Conservation (phyloP, 345 rosid species). For the Salix suchowensis region DNA sequence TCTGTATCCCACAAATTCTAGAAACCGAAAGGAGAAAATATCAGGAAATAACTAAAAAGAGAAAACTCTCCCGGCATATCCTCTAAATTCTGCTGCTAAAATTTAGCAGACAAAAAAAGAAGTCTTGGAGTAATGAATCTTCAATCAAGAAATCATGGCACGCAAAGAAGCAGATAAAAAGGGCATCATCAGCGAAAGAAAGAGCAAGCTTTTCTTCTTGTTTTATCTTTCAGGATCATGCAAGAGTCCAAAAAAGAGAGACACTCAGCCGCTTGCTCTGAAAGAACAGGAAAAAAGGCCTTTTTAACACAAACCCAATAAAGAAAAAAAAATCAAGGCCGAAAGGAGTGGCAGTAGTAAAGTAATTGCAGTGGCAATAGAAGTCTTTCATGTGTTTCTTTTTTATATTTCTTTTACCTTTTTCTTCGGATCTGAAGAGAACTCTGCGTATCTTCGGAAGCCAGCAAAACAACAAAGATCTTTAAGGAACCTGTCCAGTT, state of each 20-base stretch:
- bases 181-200: conserved; percentile 3
- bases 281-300: conserved; percentile 21
- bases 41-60: not conserved
- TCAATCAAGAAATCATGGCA: conserved; percentile 44
- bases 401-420: conserved; percentile 26
- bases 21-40: not conserved
- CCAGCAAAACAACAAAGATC: conserved; percentile 59
- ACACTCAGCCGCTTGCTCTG: conserved; percentile 9
- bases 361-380: conserved; percentile 7
- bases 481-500: conserved; percentile 42
- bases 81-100: not conserved
- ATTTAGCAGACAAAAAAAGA: not conserved
- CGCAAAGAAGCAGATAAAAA: conserved; percentile 43
- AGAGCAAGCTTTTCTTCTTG: conserved; percentile 1
- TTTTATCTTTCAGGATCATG: conserved; percentile 38
- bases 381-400: not conserved
- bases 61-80: not conserved
- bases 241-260: conserved; percentile 39
- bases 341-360: not conserved
- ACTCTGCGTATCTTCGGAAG: conserved; percentile 38
- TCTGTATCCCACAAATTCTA: not conserved
- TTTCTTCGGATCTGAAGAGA: conserved; percentile 66
- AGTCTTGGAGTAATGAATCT: conserved; percentile 23
- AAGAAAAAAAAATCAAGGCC: conserved; percentile 1
- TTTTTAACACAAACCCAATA: not conserved